These are phyloP conservation scores for Tulasnella sp. DNA, from an alignment of 768 basidiomycete genomes.

Conservation along the genomic window DNA sequence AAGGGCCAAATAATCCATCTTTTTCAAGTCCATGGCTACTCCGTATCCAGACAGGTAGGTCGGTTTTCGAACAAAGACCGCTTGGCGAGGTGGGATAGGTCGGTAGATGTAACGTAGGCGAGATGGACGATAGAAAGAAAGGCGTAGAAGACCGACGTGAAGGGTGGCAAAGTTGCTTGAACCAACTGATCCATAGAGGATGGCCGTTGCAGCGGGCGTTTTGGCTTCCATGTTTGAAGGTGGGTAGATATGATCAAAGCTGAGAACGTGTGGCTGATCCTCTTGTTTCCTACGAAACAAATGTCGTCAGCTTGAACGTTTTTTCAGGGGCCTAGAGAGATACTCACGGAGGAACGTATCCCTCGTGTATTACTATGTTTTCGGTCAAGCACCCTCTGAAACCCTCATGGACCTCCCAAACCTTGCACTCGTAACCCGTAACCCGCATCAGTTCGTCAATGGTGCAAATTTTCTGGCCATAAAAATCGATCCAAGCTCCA, in stretches of 20 bases:
- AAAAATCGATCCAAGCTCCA: slow-evolving; percentile 76
- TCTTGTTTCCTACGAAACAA: slow-evolving; percentile 25
- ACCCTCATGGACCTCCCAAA: slow-evolving; percentile 11
- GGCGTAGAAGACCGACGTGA: slow-evolving; percentile 44
- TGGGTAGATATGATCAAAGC: slow-evolving; percentile 69
- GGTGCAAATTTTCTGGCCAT: slow-evolving; percentile 52
- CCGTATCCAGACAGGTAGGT: slow-evolving; percentile 76
- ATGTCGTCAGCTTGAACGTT: slow-evolving; percentile 7
- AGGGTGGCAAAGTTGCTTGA: slow-evolving; percentile 58
- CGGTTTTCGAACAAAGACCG: slow-evolving; percentile 21
- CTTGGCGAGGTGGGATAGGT: slow-evolving; percentile 36
- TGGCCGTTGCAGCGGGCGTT: slow-evolving; percentile 42
- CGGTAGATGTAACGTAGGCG: slow-evolving; percentile 65
- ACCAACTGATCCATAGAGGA: slow-evolving; percentile 60
- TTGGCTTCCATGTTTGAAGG: slow-evolving; percentile 34
- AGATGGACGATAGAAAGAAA: slow-evolving; percentile 33
- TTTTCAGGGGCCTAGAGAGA: too few relatives aligned
- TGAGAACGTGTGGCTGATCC: slow-evolving; percentile 35
- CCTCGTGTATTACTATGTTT: not conserved
- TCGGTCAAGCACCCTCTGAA: not conserved
- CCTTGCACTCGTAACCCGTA: slow-evolving; percentile 2
- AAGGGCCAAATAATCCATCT: slow-evolving; percentile 88
- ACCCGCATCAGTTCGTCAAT: slow-evolving; percentile 18
- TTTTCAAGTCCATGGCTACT: slow-evolving; percentile 84
- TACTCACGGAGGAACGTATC: too few relatives aligned